Percentiles rank a stretch among this genome's conserved stretches.
Conservation (phyloP, 106 monocot species). For the Cymbidium sinense region DNA sequence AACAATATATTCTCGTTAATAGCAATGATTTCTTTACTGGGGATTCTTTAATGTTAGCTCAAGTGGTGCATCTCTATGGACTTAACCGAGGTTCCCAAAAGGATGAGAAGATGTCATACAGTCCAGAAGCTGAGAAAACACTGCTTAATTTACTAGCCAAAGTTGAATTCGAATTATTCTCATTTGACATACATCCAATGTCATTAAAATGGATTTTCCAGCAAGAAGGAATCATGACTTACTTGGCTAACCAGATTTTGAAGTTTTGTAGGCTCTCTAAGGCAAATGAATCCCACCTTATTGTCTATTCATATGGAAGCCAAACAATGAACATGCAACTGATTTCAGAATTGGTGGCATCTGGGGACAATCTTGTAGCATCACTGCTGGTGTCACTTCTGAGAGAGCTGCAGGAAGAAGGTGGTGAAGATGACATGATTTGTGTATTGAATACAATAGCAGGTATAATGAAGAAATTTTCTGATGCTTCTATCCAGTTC, state of each 20-base stretch:
- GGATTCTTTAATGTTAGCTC: constrained; percentile 51
- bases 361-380: constrained; percentile 46
- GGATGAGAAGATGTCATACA: constrained; percentile 22
- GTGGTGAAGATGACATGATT: constrained; percentile 42
- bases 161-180: constrained; percentile 62
- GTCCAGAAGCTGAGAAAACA: constrained; percentile 68
- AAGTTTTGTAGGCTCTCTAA: constrained; percentile 58
- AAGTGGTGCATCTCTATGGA: constrained; percentile 65
- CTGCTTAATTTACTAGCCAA: constrained; percentile 52
- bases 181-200: constrained; percentile 53
- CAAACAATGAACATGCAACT: constrained; percentile 39
- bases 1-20: constrained; percentile 84
- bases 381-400: constrained; percentile 54
- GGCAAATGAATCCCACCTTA: constrained; percentile 23
- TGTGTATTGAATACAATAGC: constrained; percentile 46
- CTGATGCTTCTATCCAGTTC: constrained; percentile 58
- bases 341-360: constrained; percentile 58
- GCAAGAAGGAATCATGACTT: constrained; percentile 37
- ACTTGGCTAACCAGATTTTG: constrained; percentile 50
- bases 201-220: constrained; percentile 83
- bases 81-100: constrained; percentile 38
- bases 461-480: constrained; percentile 47
- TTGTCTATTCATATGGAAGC: constrained; percentile 16
- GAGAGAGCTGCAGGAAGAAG: constrained; percentile 25
- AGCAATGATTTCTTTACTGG: constrained; percentile 32